Percentiles rank a stretch among this genome's conserved stretches.
Evolutionary conservation across 192 early-diverging fungal genomes (phyloP).

Genomic region (Tieghemiomyces parasiticus): DNA sequence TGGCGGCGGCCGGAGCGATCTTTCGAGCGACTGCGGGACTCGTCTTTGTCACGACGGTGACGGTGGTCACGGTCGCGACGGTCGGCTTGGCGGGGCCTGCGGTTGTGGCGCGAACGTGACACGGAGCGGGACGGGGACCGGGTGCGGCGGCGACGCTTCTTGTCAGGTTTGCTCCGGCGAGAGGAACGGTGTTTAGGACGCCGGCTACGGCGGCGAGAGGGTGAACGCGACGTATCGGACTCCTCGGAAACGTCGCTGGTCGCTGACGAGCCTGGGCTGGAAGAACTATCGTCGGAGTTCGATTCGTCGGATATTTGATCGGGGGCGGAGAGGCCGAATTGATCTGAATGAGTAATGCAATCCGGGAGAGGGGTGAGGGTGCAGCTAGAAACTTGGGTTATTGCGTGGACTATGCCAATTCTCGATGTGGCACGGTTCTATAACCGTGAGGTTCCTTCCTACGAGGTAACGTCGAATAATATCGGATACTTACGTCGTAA

Average conservation of each 20-base stretch:
- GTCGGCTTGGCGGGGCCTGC: background rate
- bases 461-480: background rate
- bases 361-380: background rate
- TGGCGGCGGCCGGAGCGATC: background rate
- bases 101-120: background rate
- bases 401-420: background rate
- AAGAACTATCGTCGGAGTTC: background rate
- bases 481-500: constrained; percentile 14
- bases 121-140: background rate
- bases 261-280: background rate
- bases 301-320: background rate
- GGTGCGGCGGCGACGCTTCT: background rate
- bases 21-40: background rate
- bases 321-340: background rate
- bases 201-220: background rate
- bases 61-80: background rate
- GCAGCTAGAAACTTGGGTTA: background rate
- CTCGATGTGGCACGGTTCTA: too few species aligned
- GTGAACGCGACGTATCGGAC: background rate
- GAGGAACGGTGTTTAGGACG: background rate
- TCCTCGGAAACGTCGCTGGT: background rate
- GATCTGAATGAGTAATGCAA: background rate
- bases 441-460: background rate
- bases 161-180: background rate
- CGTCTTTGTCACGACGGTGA: background rate